phyloP scores from a whole-genome alignment of 1,284 basidiomycete genomes.

The Leccinum fallax region DNA sequence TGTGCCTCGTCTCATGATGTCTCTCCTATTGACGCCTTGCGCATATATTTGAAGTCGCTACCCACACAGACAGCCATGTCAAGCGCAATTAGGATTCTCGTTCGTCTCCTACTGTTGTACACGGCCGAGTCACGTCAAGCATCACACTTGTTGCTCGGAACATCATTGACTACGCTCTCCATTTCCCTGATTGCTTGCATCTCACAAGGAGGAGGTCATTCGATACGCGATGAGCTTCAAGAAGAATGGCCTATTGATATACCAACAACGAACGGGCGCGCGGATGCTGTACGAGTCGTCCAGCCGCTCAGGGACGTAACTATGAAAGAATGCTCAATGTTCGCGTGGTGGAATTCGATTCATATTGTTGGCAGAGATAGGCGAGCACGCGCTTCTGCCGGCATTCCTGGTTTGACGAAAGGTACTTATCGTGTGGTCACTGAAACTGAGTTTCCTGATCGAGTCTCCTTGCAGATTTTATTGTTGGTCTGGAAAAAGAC shows the following conservation, averaged over 20 bases:
- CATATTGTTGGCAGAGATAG: slow-evolving; percentile 54
- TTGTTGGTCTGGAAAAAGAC: slow-evolving; percentile 76
- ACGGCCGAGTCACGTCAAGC: slow-evolving; percentile 60
- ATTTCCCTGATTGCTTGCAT: slow-evolving; percentile 77
- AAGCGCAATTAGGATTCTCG: slow-evolving; percentile 62
- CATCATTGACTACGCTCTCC: slow-evolving; percentile 80
- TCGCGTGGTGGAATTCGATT: slow-evolving; percentile 71
- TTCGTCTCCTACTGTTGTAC: slow-evolving; percentile 70
- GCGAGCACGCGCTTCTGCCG: slow-evolving; percentile 53
- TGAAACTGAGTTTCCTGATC: slow-evolving; percentile 4
- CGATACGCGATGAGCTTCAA: slow-evolving; percentile 70
- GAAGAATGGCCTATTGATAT: slow-evolving; percentile 56
- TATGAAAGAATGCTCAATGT: slow-evolving; percentile 81
- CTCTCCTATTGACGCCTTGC: slow-evolving; percentile 51
- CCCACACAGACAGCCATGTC: slow-evolving; percentile 79
- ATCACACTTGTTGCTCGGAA: slow-evolving; percentile 81
- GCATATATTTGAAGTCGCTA: slow-evolving; percentile 64
- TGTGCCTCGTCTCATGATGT: slow-evolving; percentile 24
- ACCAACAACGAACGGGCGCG: slow-evolving; percentile 1
- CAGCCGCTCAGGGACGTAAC: slow-evolving; percentile 77
- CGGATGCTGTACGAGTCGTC: slow-evolving; percentile 50
- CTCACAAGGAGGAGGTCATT: slow-evolving; percentile 79
- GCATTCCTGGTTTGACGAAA: slow-evolving; percentile 73
- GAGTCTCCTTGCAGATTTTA: slow-evolving; percentile 63
- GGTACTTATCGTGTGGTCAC: slow-evolving; percentile 43